phyloP scores from a whole-genome alignment of 768 basidiomycete genomes.

The Serendipita sp. region DNA sequence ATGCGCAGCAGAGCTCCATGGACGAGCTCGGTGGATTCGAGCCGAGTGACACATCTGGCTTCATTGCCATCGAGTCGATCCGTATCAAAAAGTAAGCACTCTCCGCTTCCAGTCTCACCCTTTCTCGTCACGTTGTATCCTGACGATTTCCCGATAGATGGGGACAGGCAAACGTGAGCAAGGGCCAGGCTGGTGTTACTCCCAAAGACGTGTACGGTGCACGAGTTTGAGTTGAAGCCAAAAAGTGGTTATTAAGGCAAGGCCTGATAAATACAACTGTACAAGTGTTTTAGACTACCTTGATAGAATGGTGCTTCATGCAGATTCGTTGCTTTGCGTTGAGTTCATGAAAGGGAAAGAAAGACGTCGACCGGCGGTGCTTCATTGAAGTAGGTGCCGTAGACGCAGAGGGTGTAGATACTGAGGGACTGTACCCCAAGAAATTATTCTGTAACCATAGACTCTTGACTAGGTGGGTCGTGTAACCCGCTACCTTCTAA shows the following conservation, averaged over 20 bases:
- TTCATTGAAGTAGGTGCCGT: too few species aligned
- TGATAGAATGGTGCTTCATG: neutral
- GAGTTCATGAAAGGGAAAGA: too few species aligned
- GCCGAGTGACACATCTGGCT: slow-evolving; percentile 86
- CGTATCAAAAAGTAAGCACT: slow-evolving; percentile 81
- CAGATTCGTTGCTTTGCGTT: too few species aligned
- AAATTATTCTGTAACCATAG: neutral
- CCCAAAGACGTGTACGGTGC: slow-evolving; percentile 67
- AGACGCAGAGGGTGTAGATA: neutral
- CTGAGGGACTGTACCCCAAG: neutral
- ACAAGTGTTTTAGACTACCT: neutral
- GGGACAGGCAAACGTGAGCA: slow-evolving; percentile 74
- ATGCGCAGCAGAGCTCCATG: slow-evolving; percentile 92
- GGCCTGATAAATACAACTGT: too few species aligned
- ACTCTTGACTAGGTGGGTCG: too few species aligned
- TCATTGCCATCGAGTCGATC: slow-evolving; percentile 95
- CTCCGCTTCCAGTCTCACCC: neutral
- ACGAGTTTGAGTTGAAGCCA: slow-evolving; percentile 23
- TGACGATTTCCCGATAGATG: slow-evolving; percentile 30
- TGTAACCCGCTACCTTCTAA: neutral
- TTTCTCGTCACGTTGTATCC: neutral
- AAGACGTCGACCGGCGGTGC: too few species aligned
- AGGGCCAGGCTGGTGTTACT: slow-evolving; percentile 63
- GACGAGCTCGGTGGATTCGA: slow-evolving; percentile 98
- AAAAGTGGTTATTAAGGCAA: neutral